Evolutionary conservation across 805 yeast genomes (phyloP).

Genomic region (Candida nanaspora): DNA sequence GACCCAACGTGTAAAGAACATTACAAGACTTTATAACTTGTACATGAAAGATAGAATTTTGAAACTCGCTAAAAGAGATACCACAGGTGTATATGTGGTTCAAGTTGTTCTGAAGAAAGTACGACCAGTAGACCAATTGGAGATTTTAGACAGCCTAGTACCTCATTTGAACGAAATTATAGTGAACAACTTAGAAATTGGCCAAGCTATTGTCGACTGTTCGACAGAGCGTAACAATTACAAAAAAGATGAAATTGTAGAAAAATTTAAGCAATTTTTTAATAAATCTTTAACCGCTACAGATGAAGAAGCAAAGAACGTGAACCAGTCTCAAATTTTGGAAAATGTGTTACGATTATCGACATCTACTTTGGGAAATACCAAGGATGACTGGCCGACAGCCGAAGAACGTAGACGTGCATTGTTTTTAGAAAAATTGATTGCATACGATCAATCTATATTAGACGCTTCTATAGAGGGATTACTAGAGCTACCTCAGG

Average conservation of each 20-base stretch:
- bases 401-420: constrained; percentile 82
- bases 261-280: constrained; percentile 38
- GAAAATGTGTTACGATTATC: constrained; percentile 63
- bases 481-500: constrained; percentile 52
- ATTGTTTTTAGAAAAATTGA: constrained; percentile 62
- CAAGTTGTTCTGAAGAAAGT: constrained; percentile 62
- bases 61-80: constrained; percentile 71
- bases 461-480: constrained; percentile 52
- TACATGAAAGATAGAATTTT: constrained; percentile 72
- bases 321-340: constrained; percentile 38
- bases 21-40: constrained; percentile 59
- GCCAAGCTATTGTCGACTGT: constrained; percentile 58
- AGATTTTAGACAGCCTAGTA: constrained; percentile 54
- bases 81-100: constrained; percentile 78
- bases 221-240: constrained; percentile 52
- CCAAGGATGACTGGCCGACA: constrained; percentile 87
- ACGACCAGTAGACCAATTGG: constrained; percentile 54
- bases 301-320: constrained; percentile 21
- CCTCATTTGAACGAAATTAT: constrained; percentile 59
- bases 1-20: constrained; percentile 57
- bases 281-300: constrained; percentile 19
- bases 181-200: constrained; percentile 65
- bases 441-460: constrained; percentile 59
- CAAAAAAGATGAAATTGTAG: constrained; percentile 51
- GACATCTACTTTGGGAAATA: constrained; percentile 71